These are phyloP conservation scores for Lecanicillium sp. DNA, from an alignment of 2,329 filamentous ascomycete species.

Conservation along the genomic window DNA sequence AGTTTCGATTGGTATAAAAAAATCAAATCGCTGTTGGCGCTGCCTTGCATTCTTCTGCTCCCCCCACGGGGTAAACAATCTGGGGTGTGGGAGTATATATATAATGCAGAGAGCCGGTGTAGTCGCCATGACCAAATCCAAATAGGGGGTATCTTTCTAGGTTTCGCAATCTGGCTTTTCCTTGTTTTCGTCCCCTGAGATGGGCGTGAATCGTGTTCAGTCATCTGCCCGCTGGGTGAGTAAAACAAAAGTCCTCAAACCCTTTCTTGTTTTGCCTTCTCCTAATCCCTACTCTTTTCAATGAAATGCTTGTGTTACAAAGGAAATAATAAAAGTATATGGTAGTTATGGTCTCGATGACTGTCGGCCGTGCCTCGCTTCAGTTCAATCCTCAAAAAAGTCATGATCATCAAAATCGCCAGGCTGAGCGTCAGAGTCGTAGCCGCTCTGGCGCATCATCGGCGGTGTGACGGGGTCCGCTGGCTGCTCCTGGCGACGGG, in stretches of 20 bases:
- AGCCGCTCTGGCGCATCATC: slow-evolving; percentile 53
- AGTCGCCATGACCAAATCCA: slow-evolving; percentile 13
- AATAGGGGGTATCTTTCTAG: slow-evolving; percentile 24
- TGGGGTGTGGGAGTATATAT: background rate
- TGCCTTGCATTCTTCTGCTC: background rate
- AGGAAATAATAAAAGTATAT: slow-evolving; percentile 20
- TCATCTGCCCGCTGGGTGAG: background rate
- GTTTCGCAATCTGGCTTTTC: slow-evolving; percentile 12
- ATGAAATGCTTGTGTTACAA: slow-evolving; percentile 18
- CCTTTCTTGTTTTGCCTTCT: background rate
- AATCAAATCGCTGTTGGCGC: slow-evolving; percentile 6
- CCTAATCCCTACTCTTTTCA: background rate
- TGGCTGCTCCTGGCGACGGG: slow-evolving; percentile 30
- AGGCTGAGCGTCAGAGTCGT: slow-evolving; percentile 55
- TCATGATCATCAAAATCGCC: slow-evolving; percentile 55
- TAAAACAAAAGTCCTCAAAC: background rate
- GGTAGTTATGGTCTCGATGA: background rate
- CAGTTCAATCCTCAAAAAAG: slow-evolving; percentile 44
- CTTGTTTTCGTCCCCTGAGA: background rate
- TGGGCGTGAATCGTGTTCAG: background rate
- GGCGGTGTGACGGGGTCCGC: slow-evolving; percentile 51
- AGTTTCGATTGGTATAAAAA: slow-evolving; percentile 8
- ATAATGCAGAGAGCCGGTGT: background rate
- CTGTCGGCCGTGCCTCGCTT: background rate
- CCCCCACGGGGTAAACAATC: background rate